A percentile compares a stretch with the other conserved stretches of the same genome.
phyloP scores from a whole-genome alignment of 2,329 filamentous ascomycete genomes.

The Colletotrichum noveboracense region DNA sequence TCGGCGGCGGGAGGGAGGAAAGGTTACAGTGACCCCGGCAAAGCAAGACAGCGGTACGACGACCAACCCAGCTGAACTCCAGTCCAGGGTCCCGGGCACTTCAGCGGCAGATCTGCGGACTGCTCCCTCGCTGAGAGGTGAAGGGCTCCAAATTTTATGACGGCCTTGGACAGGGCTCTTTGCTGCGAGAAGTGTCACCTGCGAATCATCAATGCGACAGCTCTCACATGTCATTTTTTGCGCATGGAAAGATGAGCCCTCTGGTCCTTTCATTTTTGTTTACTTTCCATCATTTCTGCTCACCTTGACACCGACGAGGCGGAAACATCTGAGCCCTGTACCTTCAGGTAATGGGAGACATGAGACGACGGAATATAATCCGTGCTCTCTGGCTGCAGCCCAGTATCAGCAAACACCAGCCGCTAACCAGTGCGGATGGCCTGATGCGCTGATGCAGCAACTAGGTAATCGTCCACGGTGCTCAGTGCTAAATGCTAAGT shows the following conservation, averaged over 20 bases:
- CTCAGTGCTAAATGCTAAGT: background rate
- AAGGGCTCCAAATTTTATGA: background rate
- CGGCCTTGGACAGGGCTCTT: background rate
- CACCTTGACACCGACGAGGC: background rate
- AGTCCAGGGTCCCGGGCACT: conserved; percentile 6
- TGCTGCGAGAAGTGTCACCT: background rate
- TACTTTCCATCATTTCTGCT: background rate
- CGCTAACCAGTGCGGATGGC: background rate
- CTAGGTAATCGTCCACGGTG: background rate
- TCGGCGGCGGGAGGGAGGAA: background rate
- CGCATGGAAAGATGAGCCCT: background rate
- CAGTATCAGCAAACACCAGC: background rate
- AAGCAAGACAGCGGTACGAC: background rate
- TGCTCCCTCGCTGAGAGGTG: background rate
- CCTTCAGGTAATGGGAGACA: conserved; percentile 6
- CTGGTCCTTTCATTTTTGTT: background rate
- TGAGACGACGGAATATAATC: conserved; percentile 19
- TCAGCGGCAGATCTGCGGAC: conserved; percentile 14
- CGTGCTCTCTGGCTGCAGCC: background rate
- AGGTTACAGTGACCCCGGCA: background rate
- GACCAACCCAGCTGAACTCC: background rate
- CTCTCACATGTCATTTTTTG: conserved; percentile 4
- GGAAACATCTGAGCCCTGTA: background rate
- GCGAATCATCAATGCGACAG: background rate
- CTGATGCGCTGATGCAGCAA: background rate